A percentile compares a stretch with the other conserved stretches of the same genome.
Evolutionary conservation across 345 rosid species (phyloP).

Genomic region (Erucastrum elatum): DNA sequence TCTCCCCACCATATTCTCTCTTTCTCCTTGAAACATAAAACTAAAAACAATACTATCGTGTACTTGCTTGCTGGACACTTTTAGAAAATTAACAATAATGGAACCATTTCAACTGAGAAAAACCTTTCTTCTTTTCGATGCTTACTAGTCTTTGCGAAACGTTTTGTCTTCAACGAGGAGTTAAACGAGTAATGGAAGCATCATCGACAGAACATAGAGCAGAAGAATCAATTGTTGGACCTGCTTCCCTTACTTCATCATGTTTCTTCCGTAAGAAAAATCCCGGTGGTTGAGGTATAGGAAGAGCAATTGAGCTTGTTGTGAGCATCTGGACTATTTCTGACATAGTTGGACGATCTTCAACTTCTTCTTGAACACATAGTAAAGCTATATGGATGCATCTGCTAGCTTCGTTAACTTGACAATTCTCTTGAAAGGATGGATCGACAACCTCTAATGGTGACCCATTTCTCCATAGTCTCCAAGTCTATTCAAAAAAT

Average conservation of each 20-base stretch:
- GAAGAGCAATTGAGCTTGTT: slow-evolving; percentile 36
- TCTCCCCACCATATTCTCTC: background rate
- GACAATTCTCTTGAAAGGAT: background rate
- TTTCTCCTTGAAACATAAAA: background rate
- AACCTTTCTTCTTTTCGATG: background rate
- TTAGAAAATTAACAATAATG: background rate
- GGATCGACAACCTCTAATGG: background rate
- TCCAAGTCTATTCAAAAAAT: background rate
- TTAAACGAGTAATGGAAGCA: slow-evolving; percentile 4
- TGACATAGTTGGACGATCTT: slow-evolving; percentile 47
- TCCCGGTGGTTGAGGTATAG: slow-evolving; percentile 23
- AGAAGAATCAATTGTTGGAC: background rate
- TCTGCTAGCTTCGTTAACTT: background rate
- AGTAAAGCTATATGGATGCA: slow-evolving; percentile 4
- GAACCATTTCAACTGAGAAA: background rate
- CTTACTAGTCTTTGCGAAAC: background rate
- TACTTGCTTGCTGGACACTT: background rate
- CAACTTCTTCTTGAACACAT: slow-evolving; percentile 17
- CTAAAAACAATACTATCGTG: background rate
- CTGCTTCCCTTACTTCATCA: background rate
- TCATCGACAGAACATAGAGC: background rate
- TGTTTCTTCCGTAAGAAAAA: background rate
- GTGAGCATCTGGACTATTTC: slow-evolving; percentile 40
- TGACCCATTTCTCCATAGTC: slow-evolving; percentile 1
- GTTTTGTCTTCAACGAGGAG: slow-evolving; percentile 17